Conservation (phyloP, 108 stramenopile genomes). For the Cylindrotheca closterium region DNA sequence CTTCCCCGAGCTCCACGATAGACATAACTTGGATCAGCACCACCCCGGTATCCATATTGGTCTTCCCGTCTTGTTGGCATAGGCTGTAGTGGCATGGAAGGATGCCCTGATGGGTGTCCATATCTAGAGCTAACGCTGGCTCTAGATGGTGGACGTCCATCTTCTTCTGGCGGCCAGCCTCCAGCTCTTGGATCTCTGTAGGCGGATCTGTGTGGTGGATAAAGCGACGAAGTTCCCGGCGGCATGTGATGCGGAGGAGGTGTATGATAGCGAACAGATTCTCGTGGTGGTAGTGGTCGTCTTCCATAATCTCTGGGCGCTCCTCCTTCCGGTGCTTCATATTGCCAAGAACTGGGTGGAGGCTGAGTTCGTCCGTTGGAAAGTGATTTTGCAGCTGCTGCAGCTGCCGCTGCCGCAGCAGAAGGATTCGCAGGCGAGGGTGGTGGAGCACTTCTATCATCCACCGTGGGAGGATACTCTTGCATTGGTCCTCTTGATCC, state of each 20-base stretch:
- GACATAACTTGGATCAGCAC: slow-evolving; percentile 1
- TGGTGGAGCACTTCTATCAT: slow-evolving; percentile 5
- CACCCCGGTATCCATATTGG: slow-evolving; percentile 17
- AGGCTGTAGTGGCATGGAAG: background rate
- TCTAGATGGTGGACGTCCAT: slow-evolving; percentile 1
- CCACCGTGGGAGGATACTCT: slow-evolving; percentile 9
- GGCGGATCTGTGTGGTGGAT: background rate
- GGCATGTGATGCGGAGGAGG: slow-evolving; percentile 8
- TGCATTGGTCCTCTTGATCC: slow-evolving; percentile 7
- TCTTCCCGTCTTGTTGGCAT: slow-evolving; percentile 9
- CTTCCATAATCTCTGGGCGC: background rate
- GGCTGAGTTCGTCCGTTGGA: slow-evolving; percentile 7
- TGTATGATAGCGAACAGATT: slow-evolving; percentile 7
- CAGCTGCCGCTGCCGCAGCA: slow-evolving; percentile 51
- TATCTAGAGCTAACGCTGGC: background rate
- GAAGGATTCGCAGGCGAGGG: slow-evolving; percentile 38
- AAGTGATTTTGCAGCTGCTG: slow-evolving; percentile 58
- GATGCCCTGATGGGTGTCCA: slow-evolving; percentile 10
- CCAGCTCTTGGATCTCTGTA: background rate
- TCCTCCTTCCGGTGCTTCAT: slow-evolving; percentile 15
- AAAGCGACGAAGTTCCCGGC: background rate
- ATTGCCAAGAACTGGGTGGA: slow-evolving; percentile 19
- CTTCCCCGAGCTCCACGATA: slow-evolving; percentile 12
- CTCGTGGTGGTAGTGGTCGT: slow-evolving; percentile 13
- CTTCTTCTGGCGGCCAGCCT: slow-evolving; percentile 15